Base-by-base conservation (phyloP, 148 eudicot genomes). In the Cornus florida region DNA sequence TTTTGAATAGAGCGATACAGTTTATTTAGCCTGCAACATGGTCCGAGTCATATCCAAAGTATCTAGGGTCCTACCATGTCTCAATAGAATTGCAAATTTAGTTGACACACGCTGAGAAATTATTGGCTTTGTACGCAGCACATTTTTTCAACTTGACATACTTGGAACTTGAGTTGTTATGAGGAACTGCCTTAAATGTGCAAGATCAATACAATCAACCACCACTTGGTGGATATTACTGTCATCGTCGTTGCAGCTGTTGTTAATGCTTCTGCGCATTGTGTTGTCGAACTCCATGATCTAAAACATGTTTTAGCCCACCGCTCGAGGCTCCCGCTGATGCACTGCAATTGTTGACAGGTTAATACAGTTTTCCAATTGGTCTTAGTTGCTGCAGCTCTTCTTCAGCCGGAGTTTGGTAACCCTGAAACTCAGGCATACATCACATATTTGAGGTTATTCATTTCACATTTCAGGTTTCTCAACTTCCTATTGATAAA, bases 351-450 rank as follows among this genome's bases (percentile, higher is more conserved):
- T 57, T 5, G 67, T 35, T 77, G 66, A 62, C 86, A 96, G 99
- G 99, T 93, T 20, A 96, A 96, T 84, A 96, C 99, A 67, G 88
- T 94, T 79, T 87, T 96, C 74, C 99, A 96, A 79, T 83, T 96
- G 72, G 78, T 81, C 66, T 75, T 96, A 74, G 97, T 96, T 24
- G 92, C 98, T 69, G 94, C 85, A 62, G 99, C 97, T 72, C 97
- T 96, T 59, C 94, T 96, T 76, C 99, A 96, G 79, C 99, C 99
- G 28, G 95, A 90, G n/a, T 79, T 94, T 53, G 97, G 98, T 60
- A 92, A 86, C 39, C 78, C 79, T 39, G 98, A 90, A 75, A 91
- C 97, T 50, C 88, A 82, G 74, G 23, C 85, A 32, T 96, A 94
- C 86, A 86, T 96, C 79, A 89, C 85, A 76, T 94, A 87, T 82